Evolutionary conservation across 176 grass and related monocot species (phyloP).

Genomic region (Aegilops longissima): DNA sequence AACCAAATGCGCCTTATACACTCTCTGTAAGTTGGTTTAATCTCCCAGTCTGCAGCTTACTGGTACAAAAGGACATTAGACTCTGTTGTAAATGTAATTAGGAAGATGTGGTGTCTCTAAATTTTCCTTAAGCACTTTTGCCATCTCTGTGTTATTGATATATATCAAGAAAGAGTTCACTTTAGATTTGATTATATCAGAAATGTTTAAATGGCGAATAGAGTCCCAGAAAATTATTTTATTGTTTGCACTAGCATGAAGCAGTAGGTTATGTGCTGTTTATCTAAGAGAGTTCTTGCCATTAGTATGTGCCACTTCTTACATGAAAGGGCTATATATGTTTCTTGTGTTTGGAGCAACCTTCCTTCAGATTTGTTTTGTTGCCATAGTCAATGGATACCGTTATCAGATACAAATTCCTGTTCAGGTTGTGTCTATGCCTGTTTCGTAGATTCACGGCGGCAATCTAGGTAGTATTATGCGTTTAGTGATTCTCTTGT

Average conservation of each 20-base stretch:
- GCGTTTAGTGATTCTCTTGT: neutral
- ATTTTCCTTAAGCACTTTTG: neutral
- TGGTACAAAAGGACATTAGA: neutral
- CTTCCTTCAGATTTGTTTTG: neutral
- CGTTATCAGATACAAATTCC: neutral
- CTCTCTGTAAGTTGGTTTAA: conserved; percentile 61
- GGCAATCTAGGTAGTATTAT: neutral
- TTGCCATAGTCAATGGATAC: neutral
- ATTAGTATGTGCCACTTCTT: neutral
- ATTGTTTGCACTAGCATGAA: neutral
- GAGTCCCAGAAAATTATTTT: neutral
- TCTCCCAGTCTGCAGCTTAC: neutral
- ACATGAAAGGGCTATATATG: neutral
- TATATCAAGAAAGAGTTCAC: neutral
- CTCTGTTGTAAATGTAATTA: neutral
- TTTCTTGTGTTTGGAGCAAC: conserved; percentile 24
- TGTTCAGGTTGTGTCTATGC: conserved; percentile 7
- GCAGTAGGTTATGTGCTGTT: neutral
- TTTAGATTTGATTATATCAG: neutral
- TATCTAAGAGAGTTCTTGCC: neutral
- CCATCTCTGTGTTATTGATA: neutral
- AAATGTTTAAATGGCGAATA: neutral
- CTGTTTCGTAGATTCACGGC: neutral
- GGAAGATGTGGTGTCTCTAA: neutral
- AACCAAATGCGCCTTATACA: conserved; percentile 58